Evolutionary conservation across 2,329 filamentous ascomycete species (phyloP).

Genomic region (Trichophyton verrucosum): DNA sequence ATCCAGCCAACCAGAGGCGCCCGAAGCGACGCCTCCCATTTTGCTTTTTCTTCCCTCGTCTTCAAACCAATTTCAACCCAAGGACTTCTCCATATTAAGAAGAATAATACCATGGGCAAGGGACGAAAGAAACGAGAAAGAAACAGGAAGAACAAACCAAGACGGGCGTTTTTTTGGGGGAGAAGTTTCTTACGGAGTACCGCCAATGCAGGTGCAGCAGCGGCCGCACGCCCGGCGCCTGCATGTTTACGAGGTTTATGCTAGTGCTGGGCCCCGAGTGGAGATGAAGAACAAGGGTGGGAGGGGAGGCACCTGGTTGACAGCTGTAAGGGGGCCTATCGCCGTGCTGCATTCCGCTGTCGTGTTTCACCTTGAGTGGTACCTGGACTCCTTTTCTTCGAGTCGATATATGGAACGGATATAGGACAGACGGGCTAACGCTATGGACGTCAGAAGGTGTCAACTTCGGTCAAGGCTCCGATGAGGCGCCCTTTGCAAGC

Average conservation of each 20-base stretch:
- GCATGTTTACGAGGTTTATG: background rate
- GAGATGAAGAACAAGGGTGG: background rate
- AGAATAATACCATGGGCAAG: no score
- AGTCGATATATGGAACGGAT: background rate
- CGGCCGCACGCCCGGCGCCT: background rate
- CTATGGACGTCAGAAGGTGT: background rate
- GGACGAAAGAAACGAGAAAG: no score
- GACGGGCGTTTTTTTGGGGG: background rate
- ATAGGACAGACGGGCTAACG: background rate
- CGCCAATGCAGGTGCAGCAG: no score
- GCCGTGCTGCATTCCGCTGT: background rate
- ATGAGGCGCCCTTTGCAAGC: background rate
- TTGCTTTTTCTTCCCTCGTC: background rate
- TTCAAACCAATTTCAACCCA: no score
- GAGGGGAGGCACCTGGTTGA: background rate
- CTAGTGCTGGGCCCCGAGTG: background rate
- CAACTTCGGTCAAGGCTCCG: background rate
- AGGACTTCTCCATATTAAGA: no score
- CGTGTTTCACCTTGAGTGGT: slow-evolving; percentile 4
- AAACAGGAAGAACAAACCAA: no score
- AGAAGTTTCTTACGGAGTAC: background rate
- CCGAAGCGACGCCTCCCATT: background rate
- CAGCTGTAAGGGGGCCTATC: background rate
- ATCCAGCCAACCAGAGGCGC: background rate
- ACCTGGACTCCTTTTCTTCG: background rate